Conservation (phyloP, 352 stramenopile genomes). For the Phytopythium sindhum region DNA sequence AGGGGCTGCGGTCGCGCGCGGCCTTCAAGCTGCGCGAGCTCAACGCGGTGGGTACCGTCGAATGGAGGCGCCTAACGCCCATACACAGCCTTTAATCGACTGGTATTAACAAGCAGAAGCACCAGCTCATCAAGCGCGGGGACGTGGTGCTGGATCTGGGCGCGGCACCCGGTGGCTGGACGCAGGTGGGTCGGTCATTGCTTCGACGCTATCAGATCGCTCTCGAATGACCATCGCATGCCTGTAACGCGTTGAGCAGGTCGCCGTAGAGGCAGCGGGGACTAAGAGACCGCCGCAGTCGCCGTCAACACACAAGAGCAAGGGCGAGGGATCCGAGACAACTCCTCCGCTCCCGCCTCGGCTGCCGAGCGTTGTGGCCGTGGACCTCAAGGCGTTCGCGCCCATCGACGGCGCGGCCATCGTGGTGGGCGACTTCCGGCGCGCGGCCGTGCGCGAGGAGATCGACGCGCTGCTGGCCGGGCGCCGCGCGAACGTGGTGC, state of each 20-base stretch:
- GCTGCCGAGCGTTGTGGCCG: conserved; percentile 47
- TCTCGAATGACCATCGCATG: not conserved
- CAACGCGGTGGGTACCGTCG: conserved; percentile 39
- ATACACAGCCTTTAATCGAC: not conserved
- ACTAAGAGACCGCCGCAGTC: conserved; percentile 4
- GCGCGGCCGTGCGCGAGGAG: conserved; percentile 44
- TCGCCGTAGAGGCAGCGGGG: conserved; percentile 43
- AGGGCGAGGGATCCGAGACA: not conserved
- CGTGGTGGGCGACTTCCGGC: conserved; percentile 83
- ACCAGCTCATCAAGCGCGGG: conserved; percentile 57
- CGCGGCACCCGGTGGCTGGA: conserved; percentile 82
- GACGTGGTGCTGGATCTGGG: conserved; percentile 82
- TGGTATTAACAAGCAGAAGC: conserved; percentile 28
- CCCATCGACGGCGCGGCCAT: conserved; percentile 60
- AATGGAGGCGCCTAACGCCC: not conserved
- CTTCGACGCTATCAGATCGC: too few species aligned
- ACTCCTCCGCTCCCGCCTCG: conserved; percentile 8
- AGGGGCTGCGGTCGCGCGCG: conserved; percentile 74
- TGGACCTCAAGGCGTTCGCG: conserved; percentile 75
- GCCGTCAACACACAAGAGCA: not conserved
- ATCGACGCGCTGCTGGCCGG: conserved; percentile 46
- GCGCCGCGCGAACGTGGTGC: conserved; percentile 65
- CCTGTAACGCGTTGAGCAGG: conserved; percentile 12
- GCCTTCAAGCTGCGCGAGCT: conserved; percentile 84
- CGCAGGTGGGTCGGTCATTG: conserved; percentile 35